Evolutionary conservation across 495 filamentous ascomycete genomes (phyloP), one percentile per base, ranked within the genome.

Genomic region (Sporormia fimetaria): DNA sequence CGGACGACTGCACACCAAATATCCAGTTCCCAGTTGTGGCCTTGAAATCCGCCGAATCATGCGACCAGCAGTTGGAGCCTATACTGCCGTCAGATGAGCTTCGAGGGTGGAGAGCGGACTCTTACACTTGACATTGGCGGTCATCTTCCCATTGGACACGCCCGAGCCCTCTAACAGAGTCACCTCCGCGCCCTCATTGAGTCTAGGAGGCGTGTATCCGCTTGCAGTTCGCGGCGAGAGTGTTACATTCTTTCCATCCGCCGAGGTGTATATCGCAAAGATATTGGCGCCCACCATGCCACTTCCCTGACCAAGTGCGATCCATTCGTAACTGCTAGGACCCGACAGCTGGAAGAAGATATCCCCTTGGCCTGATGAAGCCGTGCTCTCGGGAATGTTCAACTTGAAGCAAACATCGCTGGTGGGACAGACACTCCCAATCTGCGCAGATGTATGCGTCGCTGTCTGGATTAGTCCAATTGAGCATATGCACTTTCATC

Each of bases 51-150:
- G 67, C 64, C n/a, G 44, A 44, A 3, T 68, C 65, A n/a, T 73
- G 63, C 8, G 54, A 63, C 69, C 81, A 76, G 43, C 57, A 85
- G 22, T 64, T 76, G 33, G 66, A 60, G 58, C 73, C 77, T 54
- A 57, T 7, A 14, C 4, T 2, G 7, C 1, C 1, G 26, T 24
- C 38, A 54, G 21, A 33, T 8, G 31, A 15, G 6, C 7, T 14
- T 17, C 11, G 23, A 17, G 40, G 18, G 15, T 23, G 8, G 7
- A 18, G 3, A 34, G 9, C 14, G 3, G 7, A 22, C 9, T 14
- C 15, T 22, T 55, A 55, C 62, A 65, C 33, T 49, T 49, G n/a
- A 65, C 49, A 44, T 65, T 65, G 17, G 62, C 62, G 14, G 49
- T 49, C 62, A 65, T 65, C 21, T 43, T 55, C 11, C 58, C 57